Base-by-base conservation (phyloP, 371 early-diverging fungal genomes). In the Mucor plumbeus region DNA sequence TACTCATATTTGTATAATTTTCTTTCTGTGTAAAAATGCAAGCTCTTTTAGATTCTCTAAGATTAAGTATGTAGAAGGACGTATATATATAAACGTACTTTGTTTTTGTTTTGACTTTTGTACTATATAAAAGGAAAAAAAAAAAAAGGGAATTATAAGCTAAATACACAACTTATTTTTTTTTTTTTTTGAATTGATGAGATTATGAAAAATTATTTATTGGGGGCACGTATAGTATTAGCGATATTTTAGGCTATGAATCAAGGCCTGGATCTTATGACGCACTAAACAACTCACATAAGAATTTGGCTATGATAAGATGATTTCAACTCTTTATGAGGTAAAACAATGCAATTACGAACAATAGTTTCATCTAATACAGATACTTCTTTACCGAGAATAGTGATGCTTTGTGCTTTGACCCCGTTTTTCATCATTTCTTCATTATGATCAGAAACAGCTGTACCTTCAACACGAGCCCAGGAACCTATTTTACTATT, bases 261-360 rank as follows among this genome's bases (percentile, higher is more conserved):
- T n/a, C n/a, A 7, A 7, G 10, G 8, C 9, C 50, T 50, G 50
- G 50, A 50, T 50, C 26, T 4, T 50, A 50, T 50, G 50, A 50
- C 50, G 50, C 17, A 5, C 38, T 11, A 38, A 38, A 10, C 34
- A 15, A 14, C 72, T 76, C 90, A 97, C 96, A 97, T 95, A 54
- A 97, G 86, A 71, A 98, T 95, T 80, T 97, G 96, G 71, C 94
- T 94, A 74, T 96, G 95, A 85, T 87, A 93, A 75, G 89, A 91
- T 26, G 84, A 74, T 77, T 93, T 93, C 64, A 98, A 85, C 69
- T 97, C 97, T 86, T 98, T 98, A 86, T 97, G 94, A 34, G 99
- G 99, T 71, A 98, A 78, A 21, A 98, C 98, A 61, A 97, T 92
- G 71, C 97, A 97, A 85, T 96, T 97, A 68, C 98, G 88, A 72